A percentile compares a stretch with the other conserved stretches of the same genome.
phyloP scores from a whole-genome alignment of 108 stramenopile genomes.

The Stephanodiscus minutulus region DNA sequence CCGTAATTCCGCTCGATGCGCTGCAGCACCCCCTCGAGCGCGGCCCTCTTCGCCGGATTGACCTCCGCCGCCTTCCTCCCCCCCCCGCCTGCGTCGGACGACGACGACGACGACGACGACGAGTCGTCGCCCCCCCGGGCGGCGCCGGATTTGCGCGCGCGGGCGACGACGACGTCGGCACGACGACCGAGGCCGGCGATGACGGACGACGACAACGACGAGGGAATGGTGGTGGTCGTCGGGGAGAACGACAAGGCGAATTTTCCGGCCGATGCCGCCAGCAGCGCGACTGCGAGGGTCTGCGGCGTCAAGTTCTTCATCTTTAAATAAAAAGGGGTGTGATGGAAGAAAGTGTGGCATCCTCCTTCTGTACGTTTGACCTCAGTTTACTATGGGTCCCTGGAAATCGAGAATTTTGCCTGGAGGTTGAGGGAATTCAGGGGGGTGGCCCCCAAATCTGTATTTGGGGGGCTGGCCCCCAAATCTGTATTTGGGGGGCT shows the following conservation, averaged over 20 bases:
- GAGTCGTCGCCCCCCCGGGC: background rate
- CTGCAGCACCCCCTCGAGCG: constrained; percentile 87
- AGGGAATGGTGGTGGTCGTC: background rate
- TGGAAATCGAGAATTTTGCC: too few relatives aligned
- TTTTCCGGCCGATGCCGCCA: background rate
- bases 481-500: too few relatives aligned
- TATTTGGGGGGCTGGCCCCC: too few relatives aligned
- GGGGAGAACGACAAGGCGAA: background rate
- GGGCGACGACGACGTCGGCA: background rate
- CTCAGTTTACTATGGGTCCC: too few relatives aligned
- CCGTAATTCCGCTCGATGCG: constrained; percentile 93
- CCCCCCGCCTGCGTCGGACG: background rate
- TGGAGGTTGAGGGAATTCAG: too few relatives aligned
- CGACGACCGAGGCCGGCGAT: background rate
- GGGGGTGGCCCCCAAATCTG: too few relatives aligned
- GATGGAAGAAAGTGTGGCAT: too few relatives aligned
- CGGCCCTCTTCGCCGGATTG: constrained; percentile 73
- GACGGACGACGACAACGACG: background rate
- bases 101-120: background rate
- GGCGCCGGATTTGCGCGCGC: background rate
- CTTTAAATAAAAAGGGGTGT: too few relatives aligned
- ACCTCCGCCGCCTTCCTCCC: background rate
- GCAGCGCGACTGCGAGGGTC: background rate
- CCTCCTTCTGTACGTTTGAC: too few relatives aligned
- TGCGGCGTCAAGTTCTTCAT: background rate